A percentile compares a stretch with the other conserved stretches of the same genome.
Evolutionary conservation across 2,329 filamentous ascomycete species (phyloP).

Genomic region (Aspergillus sp.): DNA sequence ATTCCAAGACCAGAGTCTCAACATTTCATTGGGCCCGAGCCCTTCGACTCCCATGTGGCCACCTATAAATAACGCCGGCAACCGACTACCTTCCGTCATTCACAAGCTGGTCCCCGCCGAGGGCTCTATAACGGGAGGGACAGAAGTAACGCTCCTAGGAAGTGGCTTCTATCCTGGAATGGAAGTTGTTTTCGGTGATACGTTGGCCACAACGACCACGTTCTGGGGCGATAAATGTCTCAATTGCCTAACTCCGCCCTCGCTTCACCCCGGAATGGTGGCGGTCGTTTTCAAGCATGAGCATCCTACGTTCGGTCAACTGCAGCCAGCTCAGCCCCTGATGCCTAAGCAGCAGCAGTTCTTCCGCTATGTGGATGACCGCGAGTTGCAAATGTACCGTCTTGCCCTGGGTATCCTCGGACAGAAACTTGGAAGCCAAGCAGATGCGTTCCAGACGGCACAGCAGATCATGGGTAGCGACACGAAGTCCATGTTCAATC

Average conservation of each 20-base stretch:
- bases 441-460: constrained; percentile 49
- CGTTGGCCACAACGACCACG: constrained; percentile 68
- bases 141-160: constrained; percentile 82
- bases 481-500: constrained; percentile 48
- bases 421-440: constrained; percentile 47
- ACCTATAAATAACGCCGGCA: constrained; percentile 51
- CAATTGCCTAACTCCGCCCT: constrained; percentile 74
- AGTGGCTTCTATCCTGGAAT: constrained; percentile 76
- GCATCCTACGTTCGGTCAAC: constrained; percentile 48
- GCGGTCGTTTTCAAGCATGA: constrained; percentile 66
- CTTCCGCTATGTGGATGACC: constrained; percentile 67
- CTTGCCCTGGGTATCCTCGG: constrained; percentile 46
- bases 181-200: constrained; percentile 81
- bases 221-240: constrained; percentile 80
- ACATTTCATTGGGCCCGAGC: constrained; percentile 39
- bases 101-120: constrained; percentile 81
- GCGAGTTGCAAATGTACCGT: constrained; percentile 49
- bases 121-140: constrained; percentile 78
- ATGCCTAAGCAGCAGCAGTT: constrained; percentile 51
- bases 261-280: constrained; percentile 65
- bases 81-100: constrained; percentile 63
- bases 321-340: constrained; percentile 43
- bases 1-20: constrained; percentile 37
- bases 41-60: constrained; percentile 54
- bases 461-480: constrained; percentile 49